phyloP scores from a whole-genome alignment of 805 yeast species.

The Komagataella phaffii region DNA sequence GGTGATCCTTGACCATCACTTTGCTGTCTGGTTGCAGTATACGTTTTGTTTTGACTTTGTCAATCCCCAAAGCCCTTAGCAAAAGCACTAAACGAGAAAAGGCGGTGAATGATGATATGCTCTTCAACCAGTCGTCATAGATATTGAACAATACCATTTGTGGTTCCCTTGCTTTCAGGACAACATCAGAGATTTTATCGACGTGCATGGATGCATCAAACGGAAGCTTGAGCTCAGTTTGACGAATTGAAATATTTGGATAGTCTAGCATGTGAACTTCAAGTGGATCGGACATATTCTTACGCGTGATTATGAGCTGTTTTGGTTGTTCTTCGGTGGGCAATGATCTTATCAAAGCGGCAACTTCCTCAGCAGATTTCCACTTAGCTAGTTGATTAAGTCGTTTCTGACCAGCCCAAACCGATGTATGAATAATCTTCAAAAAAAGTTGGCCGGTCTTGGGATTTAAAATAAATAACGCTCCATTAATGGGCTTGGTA shows the following conservation, averaged over 20 bases:
- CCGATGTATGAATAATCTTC: constrained; percentile 84
- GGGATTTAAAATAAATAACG: constrained; percentile 81
- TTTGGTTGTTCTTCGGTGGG: constrained; percentile 93
- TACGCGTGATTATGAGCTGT: constrained; percentile 80
- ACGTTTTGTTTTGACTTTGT: constrained; percentile 62
- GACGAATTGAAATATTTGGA: constrained; percentile 81
- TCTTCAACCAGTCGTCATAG: constrained; percentile 88
- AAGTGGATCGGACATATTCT: constrained; percentile 85
- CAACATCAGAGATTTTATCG: constrained; percentile 66
- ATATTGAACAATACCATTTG: constrained; percentile 84
- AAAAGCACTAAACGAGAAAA: constrained; percentile 77
- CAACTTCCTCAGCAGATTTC: constrained; percentile 97
- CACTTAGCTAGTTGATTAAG: constrained; percentile 89
- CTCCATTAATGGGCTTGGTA: constrained; percentile 89
- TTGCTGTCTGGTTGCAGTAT: constrained; percentile 67
- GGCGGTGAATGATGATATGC: constrained; percentile 82
- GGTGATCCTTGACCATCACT: constrained; percentile 59
- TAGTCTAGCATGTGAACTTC: constrained; percentile 96
- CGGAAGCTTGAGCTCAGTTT: constrained; percentile 82
- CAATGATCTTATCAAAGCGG: constrained; percentile 76
- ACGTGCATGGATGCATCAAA: constrained; percentile 77
- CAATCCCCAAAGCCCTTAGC: constrained; percentile 70
- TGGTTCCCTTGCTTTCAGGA: constrained; percentile 80
- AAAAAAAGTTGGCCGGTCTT: constrained; percentile 81
- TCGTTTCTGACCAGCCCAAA: constrained; percentile 95